Evolutionary conservation across 495 filamentous ascomycete genomes (phyloP), one percentile per base, ranked within the genome.

Genomic region (Ramalina intermedia): DNA sequence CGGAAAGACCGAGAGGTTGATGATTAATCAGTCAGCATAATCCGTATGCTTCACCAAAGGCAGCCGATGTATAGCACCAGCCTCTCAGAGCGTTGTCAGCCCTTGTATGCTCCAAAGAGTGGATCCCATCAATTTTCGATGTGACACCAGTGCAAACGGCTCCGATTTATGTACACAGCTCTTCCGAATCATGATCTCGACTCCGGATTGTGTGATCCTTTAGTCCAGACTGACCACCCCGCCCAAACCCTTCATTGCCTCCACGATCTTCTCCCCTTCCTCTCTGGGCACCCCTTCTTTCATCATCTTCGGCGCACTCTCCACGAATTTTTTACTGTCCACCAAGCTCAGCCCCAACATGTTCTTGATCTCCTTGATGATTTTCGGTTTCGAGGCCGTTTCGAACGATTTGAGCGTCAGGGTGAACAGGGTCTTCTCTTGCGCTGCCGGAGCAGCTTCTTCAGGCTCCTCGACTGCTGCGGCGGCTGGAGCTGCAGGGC

Each of bases 301-400:
- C 86, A 99, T 81, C 59, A 85, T 70, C 85, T 99, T 99, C 55
- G 91, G 91, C 62, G 82, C 86, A 58, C 83, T 84, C 75, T 99
- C 91, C 56, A 96, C 91, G 67, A 99, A 99, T 75, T 99, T 99
- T 82, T 99, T 99, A 70, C 87, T 94, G 68, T 99, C 91, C 57
- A 99, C 91, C 68, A 99, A 75, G 62, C 85, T 93, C 66, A 99
- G 67, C 4, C 93, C 91, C 46, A 99, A 73, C 76, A 99, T 75
- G 58, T 75, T 77, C 79, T 99, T 99, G 68, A 99, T 81, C 74
- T 99, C 91, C 78, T 99, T 99, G 72, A 99, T 99, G 50, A 99
- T 71, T 79, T 99, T 99, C 47, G 93, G 87, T 73, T 99, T 99
- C 49, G 91, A 71, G 13, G 62, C 72, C 26, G 89, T 76, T 37